Percentiles rank a stretch among this genome's conserved stretches.
phyloP scores from a whole-genome alignment of 345 rosid species.

The Fremontodendron californicum region DNA sequence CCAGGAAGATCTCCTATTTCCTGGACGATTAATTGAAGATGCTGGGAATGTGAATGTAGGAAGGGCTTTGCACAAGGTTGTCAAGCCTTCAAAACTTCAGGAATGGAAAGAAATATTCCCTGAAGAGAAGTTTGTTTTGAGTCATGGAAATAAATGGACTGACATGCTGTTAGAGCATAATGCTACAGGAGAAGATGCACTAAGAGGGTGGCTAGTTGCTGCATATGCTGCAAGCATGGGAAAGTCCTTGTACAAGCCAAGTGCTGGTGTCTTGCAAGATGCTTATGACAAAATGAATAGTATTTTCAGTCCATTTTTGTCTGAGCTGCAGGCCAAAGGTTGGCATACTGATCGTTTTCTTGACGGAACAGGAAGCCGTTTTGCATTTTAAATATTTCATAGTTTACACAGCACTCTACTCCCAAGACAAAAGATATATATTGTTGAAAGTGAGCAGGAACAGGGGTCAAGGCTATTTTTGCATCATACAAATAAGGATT shows the following conservation, averaged over 20 bases:
- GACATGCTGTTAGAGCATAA: slow-evolving; percentile 75
- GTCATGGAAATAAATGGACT: slow-evolving; percentile 46
- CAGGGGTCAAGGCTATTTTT: slow-evolving; percentile 6
- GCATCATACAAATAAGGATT: neutral
- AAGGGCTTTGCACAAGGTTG: slow-evolving; percentile 52
- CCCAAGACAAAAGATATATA: neutral
- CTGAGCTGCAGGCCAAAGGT: slow-evolving; percentile 71
- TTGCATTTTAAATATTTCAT: slow-evolving; percentile 42
- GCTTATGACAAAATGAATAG: slow-evolving; percentile 65
- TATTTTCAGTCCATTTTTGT: slow-evolving; percentile 46
- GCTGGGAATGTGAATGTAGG: slow-evolving; percentile 90
- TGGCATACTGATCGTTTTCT: slow-evolving; percentile 93
- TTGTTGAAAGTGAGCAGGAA: slow-evolving; percentile 6
- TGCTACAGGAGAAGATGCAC: slow-evolving; percentile 85
- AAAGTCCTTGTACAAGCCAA: slow-evolving; percentile 31
- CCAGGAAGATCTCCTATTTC: slow-evolving; percentile 71
- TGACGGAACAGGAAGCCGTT: slow-evolving; percentile 80
- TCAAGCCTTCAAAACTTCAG: slow-evolving; percentile 61
- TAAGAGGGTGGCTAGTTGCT: slow-evolving; percentile 95
- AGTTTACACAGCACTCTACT: neutral
- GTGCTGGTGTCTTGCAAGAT: slow-evolving; percentile 36
- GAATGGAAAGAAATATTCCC: slow-evolving; percentile 57
- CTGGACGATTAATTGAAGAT: slow-evolving; percentile 67
- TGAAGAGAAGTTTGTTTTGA: slow-evolving; percentile 70
- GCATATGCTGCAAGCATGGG: slow-evolving; percentile 52